Conservation (phyloP, 2,329 filamentous ascomycete genomes). For the Hypoxylon rubiginosum region DNA sequence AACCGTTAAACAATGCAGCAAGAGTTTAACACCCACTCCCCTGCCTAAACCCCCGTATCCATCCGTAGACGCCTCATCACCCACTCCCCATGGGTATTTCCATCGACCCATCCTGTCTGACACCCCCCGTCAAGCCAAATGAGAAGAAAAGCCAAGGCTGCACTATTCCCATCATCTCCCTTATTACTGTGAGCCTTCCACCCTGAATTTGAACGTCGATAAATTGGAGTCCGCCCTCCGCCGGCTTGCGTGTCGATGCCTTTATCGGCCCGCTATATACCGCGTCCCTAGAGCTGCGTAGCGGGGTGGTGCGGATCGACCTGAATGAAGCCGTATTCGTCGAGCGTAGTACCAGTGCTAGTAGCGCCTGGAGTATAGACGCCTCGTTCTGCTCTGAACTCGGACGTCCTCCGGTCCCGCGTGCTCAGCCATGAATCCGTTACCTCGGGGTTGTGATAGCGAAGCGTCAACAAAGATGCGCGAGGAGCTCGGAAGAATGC, state of each 20-base stretch:
- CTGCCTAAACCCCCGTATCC: neutral
- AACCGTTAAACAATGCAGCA: neutral
- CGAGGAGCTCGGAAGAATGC: constrained; percentile 46
- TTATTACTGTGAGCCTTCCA: neutral
- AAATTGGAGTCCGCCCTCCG: neutral
- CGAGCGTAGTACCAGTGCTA: constrained; percentile 29
- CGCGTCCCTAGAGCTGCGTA: neutral
- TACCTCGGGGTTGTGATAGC: constrained; percentile 37
- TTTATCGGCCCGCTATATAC: neutral
- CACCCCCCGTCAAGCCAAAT: neutral
- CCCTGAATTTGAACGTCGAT: neutral
- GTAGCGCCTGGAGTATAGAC: constrained; percentile 19
- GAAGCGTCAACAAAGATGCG: constrained; percentile 47
- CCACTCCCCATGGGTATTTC: neutral
- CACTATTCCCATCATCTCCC: neutral
- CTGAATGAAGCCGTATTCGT: constrained; percentile 5
- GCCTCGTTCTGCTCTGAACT: constrained; percentile 21
- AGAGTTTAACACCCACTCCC: neutral
- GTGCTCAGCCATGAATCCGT: constrained; percentile 41
- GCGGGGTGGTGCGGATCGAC: neutral
- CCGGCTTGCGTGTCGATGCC: neutral
- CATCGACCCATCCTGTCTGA: neutral
- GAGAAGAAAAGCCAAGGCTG: neutral
- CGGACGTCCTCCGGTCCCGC: constrained; percentile 32
- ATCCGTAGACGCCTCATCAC: constrained; percentile 2